A percentile compares a stretch with the other conserved stretches of the same genome.
phyloP scores from a whole-genome alignment of 306 rosid genomes.

The Malus asiatica region DNA sequence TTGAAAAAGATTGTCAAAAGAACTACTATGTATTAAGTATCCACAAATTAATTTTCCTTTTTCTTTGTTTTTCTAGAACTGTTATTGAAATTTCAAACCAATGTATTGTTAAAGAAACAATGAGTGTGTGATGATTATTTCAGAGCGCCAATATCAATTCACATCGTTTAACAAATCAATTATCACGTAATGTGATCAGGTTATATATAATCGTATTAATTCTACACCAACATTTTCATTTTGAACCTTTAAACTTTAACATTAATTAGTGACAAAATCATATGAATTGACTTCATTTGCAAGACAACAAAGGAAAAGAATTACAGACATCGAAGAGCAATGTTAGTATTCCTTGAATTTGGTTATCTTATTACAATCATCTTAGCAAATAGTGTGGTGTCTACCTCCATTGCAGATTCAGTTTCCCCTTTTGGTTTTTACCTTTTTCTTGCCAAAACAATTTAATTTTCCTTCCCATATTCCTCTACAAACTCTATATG shows the following conservation, averaged over 20 bases:
- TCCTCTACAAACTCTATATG: background rate
- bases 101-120: background rate
- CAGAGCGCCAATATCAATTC: background rate
- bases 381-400: background rate
- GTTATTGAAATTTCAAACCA: too few relatives aligned
- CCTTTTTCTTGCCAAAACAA: background rate
- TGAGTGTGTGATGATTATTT: background rate
- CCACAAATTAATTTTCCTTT: too few relatives aligned
- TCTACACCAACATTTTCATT: too few relatives aligned
- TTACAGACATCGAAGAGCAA: background rate
- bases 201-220: too few relatives aligned
- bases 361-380: background rate
- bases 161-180: too few relatives aligned
- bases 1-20: too few relatives aligned
- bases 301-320: background rate
- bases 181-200: too few relatives aligned
- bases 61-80: too few relatives aligned
- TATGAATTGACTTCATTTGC: background rate
- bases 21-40: too few relatives aligned
- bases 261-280: background rate
- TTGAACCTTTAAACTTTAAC: too few relatives aligned
- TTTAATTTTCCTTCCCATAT: background rate
- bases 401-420: background rate
- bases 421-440: background rate
- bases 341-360: background rate